These are phyloP conservation scores for Nidularia pulvinata DNA, from an alignment of 768 basidiomycete genomes.

Conservation along the genomic window DNA sequence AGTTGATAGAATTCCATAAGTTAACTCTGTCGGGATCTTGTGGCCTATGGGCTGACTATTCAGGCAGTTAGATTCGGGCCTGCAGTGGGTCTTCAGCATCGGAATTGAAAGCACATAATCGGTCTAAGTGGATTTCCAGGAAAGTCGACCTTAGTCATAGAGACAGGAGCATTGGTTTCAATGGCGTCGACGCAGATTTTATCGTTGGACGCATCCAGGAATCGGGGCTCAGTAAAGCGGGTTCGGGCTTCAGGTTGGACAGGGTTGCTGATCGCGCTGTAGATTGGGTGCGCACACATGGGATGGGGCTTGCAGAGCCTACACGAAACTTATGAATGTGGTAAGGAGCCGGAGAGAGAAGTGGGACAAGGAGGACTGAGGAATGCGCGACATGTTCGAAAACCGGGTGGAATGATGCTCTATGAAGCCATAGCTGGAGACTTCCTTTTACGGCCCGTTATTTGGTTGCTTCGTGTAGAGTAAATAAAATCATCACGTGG, in stretches of 20 bases:
- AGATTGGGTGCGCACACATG: slow-evolving; percentile 17
- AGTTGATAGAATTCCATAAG: too few relatives aligned
- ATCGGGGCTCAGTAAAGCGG: slow-evolving; percentile 6
- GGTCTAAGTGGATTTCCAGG: slow-evolving; percentile 66
- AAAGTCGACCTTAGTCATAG: slow-evolving; percentile 58
- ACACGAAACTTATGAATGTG: slow-evolving; percentile 20
- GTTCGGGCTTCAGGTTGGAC: slow-evolving; percentile 5
- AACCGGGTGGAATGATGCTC: background rate
- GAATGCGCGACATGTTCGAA: slow-evolving; percentile 29
- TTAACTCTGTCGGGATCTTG: too few relatives aligned
- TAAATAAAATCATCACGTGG: too few relatives aligned
- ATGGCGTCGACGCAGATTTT: slow-evolving; percentile 54
- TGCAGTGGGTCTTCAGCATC: too few relatives aligned
- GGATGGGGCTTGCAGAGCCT: slow-evolving; percentile 6
- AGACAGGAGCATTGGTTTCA: slow-evolving; percentile 51
- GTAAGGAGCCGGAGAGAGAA: slow-evolving; percentile 21
- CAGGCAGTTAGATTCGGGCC: too few relatives aligned
- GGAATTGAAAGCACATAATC: too few relatives aligned
- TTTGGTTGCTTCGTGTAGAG: too few relatives aligned
- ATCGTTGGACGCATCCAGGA: slow-evolving; percentile 69
- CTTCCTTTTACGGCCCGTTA: too few relatives aligned
- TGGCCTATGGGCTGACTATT: too few relatives aligned
- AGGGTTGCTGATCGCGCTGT: slow-evolving; percentile 17
- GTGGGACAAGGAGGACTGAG: slow-evolving; percentile 25
- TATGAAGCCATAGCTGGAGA: too few relatives aligned